Evolutionary conservation across 495 filamentous ascomycete genomes (phyloP).

Genomic region (Chaetomidium leptoderma): DNA sequence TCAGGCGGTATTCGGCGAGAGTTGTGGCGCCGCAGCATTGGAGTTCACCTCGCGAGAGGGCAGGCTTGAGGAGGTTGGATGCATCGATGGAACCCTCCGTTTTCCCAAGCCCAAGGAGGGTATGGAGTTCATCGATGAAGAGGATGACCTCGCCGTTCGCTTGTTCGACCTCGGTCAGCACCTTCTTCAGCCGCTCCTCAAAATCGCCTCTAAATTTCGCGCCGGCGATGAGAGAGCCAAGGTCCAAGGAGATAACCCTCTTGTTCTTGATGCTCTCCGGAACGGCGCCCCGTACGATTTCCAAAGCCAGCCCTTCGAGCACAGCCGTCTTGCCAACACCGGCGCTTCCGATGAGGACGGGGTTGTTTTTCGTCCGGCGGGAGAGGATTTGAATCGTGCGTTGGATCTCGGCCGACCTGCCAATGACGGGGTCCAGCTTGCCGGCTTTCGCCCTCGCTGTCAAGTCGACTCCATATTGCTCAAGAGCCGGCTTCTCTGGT

Average conservation of each 20-base stretch:
- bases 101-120: constrained; percentile 85
- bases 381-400: constrained; percentile 92
- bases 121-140: constrained; percentile 95
- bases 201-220: constrained; percentile 96
- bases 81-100: constrained; percentile 95
- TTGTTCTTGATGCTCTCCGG: constrained; percentile 97
- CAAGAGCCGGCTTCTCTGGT: constrained; percentile 77
- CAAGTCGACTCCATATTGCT: constrained; percentile 86
- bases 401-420: constrained; percentile 84
- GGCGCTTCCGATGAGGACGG: constrained; percentile 85
- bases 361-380: constrained; percentile 93
- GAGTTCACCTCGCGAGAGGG: constrained; percentile 82
- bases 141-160: constrained; percentile 85
- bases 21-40: constrained; percentile 96
- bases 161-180: constrained; percentile 85
- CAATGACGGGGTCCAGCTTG: constrained; percentile 94
- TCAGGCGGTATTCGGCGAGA: constrained; percentile 80
- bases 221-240: constrained; percentile 89
- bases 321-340: constrained; percentile 97
- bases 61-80: constrained; percentile 92
- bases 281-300: constrained; percentile 89
- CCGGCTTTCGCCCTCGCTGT: constrained; percentile 81
- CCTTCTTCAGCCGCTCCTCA: constrained; percentile 86
- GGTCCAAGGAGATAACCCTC: constrained; percentile 76
- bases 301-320: constrained; percentile 83